Percentiles rank a stretch among this genome's conserved stretches.
Conservation (phyloP, 2,329 filamentous ascomycete species). For the Cercospora sp. region DNA sequence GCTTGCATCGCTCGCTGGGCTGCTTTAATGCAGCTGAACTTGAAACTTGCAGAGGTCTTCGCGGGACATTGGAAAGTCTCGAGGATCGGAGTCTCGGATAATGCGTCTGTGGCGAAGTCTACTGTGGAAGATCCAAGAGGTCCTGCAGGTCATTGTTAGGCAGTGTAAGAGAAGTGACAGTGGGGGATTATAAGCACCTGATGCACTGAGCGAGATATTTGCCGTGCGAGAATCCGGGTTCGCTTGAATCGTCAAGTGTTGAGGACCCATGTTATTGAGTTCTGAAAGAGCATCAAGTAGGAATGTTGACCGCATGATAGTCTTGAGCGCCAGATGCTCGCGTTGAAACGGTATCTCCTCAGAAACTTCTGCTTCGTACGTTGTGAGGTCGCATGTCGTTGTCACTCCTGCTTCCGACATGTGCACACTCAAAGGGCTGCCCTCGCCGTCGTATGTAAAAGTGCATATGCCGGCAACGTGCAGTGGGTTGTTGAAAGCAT, state of each 20-base stretch:
- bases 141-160: constrained; percentile 31
- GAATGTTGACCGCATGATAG: constrained; percentile 82
- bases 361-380: constrained; percentile 58
- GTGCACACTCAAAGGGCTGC: constrained; percentile 78
- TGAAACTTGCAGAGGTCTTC: constrained; percentile 71
- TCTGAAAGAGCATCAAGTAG: constrained; percentile 73
- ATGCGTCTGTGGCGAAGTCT: constrained; percentile 52
- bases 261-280: constrained; percentile 66
- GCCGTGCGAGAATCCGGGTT: constrained; percentile 45
- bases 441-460: constrained; percentile 72
- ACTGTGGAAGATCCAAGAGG: constrained; percentile 62
- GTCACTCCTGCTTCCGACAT: constrained; percentile 84
- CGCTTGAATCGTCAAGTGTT: constrained; percentile 53
- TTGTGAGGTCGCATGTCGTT: constrained; percentile 86
- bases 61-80: constrained; percentile 69
- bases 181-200: constrained; percentile 35
- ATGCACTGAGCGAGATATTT: constrained; percentile 68
- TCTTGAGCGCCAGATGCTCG: constrained; percentile 78
- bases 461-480: constrained; percentile 85
- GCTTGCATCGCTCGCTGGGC: constrained; percentile 90
- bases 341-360: constrained; percentile 88
- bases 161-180: not conserved
- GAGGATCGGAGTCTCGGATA: constrained; percentile 52
- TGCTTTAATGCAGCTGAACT: constrained; percentile 81
- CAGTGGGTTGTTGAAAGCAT: constrained; percentile 78